phyloP scores from a whole-genome alignment of 257 asterid species.

The Ligustrum vulgare region DNA sequence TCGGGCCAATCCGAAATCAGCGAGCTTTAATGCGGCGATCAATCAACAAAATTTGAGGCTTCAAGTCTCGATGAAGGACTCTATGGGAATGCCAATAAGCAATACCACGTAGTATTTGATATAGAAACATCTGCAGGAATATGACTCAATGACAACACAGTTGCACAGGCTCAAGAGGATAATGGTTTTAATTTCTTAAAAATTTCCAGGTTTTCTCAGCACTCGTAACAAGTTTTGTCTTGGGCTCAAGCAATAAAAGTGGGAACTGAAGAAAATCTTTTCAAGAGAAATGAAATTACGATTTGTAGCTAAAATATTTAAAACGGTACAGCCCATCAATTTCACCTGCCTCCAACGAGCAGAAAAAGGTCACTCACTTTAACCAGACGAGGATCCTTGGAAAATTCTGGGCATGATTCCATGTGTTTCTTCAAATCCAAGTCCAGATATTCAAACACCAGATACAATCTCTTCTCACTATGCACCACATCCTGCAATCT shows the following conservation, averaged over 20 bases:
- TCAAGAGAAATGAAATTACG: neutral
- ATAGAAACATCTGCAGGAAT: slow-evolving; percentile 63
- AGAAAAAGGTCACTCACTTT: slow-evolving; percentile 59
- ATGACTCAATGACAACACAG: slow-evolving; percentile 24
- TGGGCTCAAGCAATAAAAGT: neutral
- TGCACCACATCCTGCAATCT: slow-evolving; percentile 99
- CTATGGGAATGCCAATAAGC: slow-evolving; percentile 96
- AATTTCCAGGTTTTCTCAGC: neutral
- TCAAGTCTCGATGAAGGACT: slow-evolving; percentile 89
- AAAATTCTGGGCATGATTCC: slow-evolving; percentile 92
- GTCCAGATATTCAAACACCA: slow-evolving; percentile 95
- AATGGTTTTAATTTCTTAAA: neutral
- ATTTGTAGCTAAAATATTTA: neutral
- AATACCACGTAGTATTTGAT: slow-evolving; percentile 87
- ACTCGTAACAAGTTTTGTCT: neutral
- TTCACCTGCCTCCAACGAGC: slow-evolving; percentile 16
- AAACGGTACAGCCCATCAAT: slow-evolving; percentile 2
- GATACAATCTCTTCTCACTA: slow-evolving; percentile 83
- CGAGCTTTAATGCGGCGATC: slow-evolving; percentile 86
- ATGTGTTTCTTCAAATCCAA: slow-evolving; percentile 96
- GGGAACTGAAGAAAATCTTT: slow-evolving; percentile 1
- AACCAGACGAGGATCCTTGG: slow-evolving; percentile 70
- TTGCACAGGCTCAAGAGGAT: slow-evolving; percentile 21
- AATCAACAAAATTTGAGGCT: slow-evolving; percentile 93
- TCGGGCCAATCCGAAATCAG: slow-evolving; percentile 96